phyloP scores from a whole-genome alignment of 768 basidiomycete species.

The Psilocybe subaeruginosa region DNA sequence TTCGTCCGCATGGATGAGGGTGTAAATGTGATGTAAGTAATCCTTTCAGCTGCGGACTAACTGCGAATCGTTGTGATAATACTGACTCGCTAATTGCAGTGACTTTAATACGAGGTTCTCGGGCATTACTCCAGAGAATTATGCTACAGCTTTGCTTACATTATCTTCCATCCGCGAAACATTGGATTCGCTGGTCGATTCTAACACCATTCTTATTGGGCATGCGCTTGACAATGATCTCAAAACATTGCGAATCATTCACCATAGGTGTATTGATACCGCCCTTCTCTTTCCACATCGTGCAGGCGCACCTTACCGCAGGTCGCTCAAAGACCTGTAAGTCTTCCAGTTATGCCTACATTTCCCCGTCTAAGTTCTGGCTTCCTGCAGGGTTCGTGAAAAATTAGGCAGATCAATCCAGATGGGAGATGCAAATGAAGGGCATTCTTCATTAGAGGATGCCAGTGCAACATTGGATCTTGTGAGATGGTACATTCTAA shows the following conservation, averaged over 20 bases:
- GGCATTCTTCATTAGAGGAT: slow-evolving; percentile 93
- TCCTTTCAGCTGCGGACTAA: neutral
- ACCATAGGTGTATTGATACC: slow-evolving; percentile 86
- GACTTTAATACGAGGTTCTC: slow-evolving; percentile 94
- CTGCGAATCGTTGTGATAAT: slow-evolving; percentile 1
- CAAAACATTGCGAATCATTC: slow-evolving; percentile 86
- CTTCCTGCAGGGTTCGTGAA: slow-evolving; percentile 72
- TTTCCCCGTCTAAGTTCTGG: slow-evolving; percentile 8
- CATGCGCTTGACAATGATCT: slow-evolving; percentile 95
- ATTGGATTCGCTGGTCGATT: slow-evolving; percentile 71
- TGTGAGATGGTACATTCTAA: slow-evolving; percentile 79
- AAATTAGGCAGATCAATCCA: slow-evolving; percentile 84
- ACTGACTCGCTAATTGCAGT: slow-evolving; percentile 37
- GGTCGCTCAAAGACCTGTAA: slow-evolving; percentile 83
- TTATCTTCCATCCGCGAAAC: slow-evolving; percentile 68
- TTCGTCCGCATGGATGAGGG: slow-evolving; percentile 80
- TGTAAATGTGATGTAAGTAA: slow-evolving; percentile 72
- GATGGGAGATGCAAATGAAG: slow-evolving; percentile 68
- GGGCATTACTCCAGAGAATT: slow-evolving; percentile 65
- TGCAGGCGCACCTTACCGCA: slow-evolving; percentile 72
- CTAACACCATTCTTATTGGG: slow-evolving; percentile 87
- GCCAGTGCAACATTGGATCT: slow-evolving; percentile 87
- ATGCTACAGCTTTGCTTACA: slow-evolving; percentile 65
- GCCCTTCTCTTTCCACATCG: slow-evolving; percentile 84
- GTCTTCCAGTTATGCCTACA: slow-evolving; percentile 22